Evolutionary conservation across 2,329 filamentous ascomycete species (phyloP), one percentile per base, ranked within the genome.

Genomic region (Exophiala phaeomuriformis): DNA sequence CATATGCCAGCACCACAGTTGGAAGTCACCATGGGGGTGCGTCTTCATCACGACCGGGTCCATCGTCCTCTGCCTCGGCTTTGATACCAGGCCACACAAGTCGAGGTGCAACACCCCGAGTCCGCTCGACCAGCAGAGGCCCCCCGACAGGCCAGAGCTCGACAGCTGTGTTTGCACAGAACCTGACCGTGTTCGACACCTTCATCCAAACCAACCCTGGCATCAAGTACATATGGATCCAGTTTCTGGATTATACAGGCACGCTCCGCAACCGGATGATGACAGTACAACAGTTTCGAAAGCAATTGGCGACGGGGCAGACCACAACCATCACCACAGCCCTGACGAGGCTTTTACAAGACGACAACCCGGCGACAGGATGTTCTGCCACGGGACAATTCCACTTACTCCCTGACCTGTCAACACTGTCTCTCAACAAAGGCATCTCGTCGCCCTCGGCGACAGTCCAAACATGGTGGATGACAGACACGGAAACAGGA

Each of bases 191-290:
- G 28, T 62, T 75, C 1, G 70, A 76, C 9, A 62, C 64, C 0
- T 82, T 85, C 62, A 66, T 82, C 6, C 66, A 69, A 12, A 66
- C 70, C 12, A 74, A 83, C 51, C 69, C 75, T 0, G 66, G 71
- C 0, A 71, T 82, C 3, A 81, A 83, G 56, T 90, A 84, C 63
- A 69, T 94, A 12, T 83, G 87, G 57, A 72, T 91, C 8, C 84
- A 86, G 67, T 94, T 85, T 82, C 73, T 86, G 28, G 88, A 94
- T 68, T 85, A 86, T 67, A 88, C 86, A n/a, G 81, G 81, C 1
- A 85, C 79, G 2, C 67, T 82, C 0, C 78, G 86, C 10, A 77
- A 81, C 59, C 79, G 86, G 2, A 78, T 88, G 57, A 69, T 93
- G 1, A 86, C 88, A 0, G 76, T 86, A 41, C 71, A 74, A 1